These are phyloP conservation scores for Trichoderma atrobrunneum DNA, from an alignment of 2,329 filamentous ascomycete genomes.

Conservation along the genomic window DNA sequence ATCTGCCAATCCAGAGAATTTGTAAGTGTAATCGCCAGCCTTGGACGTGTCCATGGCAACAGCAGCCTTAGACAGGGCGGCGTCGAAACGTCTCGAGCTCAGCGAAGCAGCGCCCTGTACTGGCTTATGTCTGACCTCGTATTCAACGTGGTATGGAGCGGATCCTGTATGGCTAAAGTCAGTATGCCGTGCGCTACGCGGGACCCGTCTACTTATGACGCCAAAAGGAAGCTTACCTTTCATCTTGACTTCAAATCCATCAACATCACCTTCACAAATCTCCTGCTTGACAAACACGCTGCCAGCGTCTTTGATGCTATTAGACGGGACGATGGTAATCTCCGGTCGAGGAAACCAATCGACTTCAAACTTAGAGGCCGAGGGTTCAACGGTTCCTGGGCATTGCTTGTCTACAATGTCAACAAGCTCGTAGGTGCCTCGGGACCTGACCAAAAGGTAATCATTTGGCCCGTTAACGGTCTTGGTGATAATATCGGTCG, in stretches of 20 bases:
- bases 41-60: constrained; percentile 83
- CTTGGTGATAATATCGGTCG: constrained; percentile 44
- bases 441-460: constrained; percentile 59
- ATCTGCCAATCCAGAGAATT: constrained; percentile 79
- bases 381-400: constrained; percentile 72
- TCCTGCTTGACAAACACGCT: constrained; percentile 68
- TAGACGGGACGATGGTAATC: constrained; percentile 63
- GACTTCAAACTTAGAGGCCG: constrained; percentile 73
- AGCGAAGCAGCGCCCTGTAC: constrained; percentile 62
- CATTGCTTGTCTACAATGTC: constrained; percentile 77
- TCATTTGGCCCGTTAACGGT: constrained; percentile 62
- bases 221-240: constrained; percentile 54
- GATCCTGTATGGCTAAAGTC: constrained; percentile 50
- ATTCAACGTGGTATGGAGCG: constrained; percentile 79
- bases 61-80: constrained; percentile 70
- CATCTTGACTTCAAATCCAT: constrained; percentile 78
- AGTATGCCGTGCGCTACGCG: constrained; percentile 26
- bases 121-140: constrained; percentile 72
- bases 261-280: constrained; percentile 92
- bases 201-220: background rate
- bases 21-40: constrained; percentile 81
- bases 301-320: constrained; percentile 48
- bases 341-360: constrained; percentile 81
- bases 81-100: constrained; percentile 70
- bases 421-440: constrained; percentile 77